phyloP scores from a whole-genome alignment of 176 grass and related monocot genomes.

The Paspalum vaginatum region DNA sequence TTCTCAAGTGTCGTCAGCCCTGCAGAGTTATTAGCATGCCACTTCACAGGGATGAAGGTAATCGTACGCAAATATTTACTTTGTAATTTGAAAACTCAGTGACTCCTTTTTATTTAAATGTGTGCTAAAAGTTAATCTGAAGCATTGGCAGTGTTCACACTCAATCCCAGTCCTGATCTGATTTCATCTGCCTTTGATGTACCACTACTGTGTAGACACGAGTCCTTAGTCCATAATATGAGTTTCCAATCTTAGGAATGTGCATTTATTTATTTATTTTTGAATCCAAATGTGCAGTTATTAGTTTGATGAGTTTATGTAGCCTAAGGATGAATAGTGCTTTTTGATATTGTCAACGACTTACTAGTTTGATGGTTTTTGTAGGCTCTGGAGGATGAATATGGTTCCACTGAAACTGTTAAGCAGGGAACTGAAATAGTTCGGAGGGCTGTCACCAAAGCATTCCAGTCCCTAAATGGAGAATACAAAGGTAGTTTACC shows the following conservation, averaged over 20 bases:
- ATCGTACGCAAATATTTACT: slow-evolving; percentile 30
- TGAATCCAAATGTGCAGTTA: not conserved
- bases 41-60: slow-evolving; percentile 91
- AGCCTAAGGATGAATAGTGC: not conserved
- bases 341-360: not conserved
- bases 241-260: not conserved
- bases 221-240: not conserved
- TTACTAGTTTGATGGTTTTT: slow-evolving; percentile 33
- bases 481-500: slow-evolving; percentile 64
- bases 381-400: slow-evolving; percentile 72
- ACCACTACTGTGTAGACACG: not conserved
- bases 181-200: not conserved
- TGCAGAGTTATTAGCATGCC: slow-evolving; percentile 73
- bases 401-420: slow-evolving; percentile 62
- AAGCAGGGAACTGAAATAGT: slow-evolving; percentile 75
- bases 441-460: slow-evolving; percentile 61
- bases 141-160: not conserved
- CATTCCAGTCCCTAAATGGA: slow-evolving; percentile 65
- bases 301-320: slow-evolving; percentile 11
- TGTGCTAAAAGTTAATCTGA: not conserved
- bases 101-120: slow-evolving; percentile 1
- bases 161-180: not conserved
- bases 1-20: slow-evolving; percentile 53
- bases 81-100: slow-evolving; percentile 10
- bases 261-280: no score